Base-by-base conservation (phyloP, 345 rosid genomes). In the Ceriops decandra region DNA sequence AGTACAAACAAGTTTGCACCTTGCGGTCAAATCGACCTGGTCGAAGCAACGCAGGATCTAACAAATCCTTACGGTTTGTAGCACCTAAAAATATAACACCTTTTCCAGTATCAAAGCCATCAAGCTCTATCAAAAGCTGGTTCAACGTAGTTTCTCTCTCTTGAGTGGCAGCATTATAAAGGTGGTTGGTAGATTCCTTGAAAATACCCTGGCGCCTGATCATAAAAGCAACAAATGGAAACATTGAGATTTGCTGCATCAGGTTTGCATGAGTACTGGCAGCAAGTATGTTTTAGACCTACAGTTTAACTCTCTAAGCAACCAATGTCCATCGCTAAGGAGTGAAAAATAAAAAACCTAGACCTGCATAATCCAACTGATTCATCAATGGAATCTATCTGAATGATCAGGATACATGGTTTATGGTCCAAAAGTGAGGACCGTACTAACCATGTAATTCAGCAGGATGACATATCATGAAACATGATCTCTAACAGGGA, bases 21-120 rank as follows among this genome's bases (percentile, higher is more conserved):
- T 92, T 92, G 68, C 98, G 87, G 82, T 92, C 98, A 83, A 92
- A 92, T 73, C 97, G 93, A 67, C 98, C 98, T 13, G 97, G 97
- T 69, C 97, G 88, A 68, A 92, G 89, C 80, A 92, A 97, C 60
- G 98, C 97, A 70, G 97, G 98, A 78, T 92, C 98, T 74, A 92
- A 76, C 79, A 90, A 78, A 71, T 92, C 95, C 87, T 91, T 82
- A 26, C 97, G 97, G 74, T 90, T 92, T 69, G 98, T 90, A 71
- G 98, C 98, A 81, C 80, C 97, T 81, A 92, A 79, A 79, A 92
- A 92, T 79, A 92, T 92, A 65, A 92, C 98, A 74, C 98, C 98
- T 85, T 92, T 92, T 52, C 98, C 98, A 15, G 97, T 92, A 77
- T 92, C 98, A 82, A 92, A 92, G 53, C 98, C 98, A 84, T 92